Percentiles rank a stretch among this genome's conserved stretches.
Conservation (phyloP, 768 basidiomycete genomes). For the Psilocybe tampanensis region DNA sequence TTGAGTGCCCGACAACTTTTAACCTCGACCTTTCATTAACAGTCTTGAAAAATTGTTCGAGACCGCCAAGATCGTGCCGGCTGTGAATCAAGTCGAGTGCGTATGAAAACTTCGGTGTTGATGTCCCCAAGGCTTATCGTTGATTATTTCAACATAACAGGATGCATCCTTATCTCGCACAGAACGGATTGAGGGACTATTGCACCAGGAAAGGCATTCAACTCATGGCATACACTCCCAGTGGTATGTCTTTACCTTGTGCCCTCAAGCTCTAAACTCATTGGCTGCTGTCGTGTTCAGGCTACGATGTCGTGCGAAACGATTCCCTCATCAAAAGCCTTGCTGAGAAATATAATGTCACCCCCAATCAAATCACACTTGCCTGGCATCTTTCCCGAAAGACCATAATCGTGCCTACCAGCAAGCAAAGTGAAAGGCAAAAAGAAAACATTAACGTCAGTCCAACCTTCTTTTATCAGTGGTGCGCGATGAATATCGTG, state of each 20-base stretch:
- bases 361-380: slow-evolving; percentile 49
- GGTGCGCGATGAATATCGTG: neutral
- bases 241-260: slow-evolving; percentile 26
- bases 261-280: no score
- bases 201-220: slow-evolving; percentile 51
- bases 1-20: neutral
- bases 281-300: slow-evolving; percentile 15
- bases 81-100: slow-evolving; percentile 52
- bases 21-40: neutral
- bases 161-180: slow-evolving; percentile 53
- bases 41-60: slow-evolving; percentile 43
- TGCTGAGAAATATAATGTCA: slow-evolving; percentile 48
- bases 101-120: slow-evolving; percentile 6
- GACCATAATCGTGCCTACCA: slow-evolving; percentile 49
- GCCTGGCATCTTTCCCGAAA: slow-evolving; percentile 54
- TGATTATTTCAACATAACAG: slow-evolving; percentile 20
- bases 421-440: slow-evolving; percentile 45
- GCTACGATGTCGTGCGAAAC: slow-evolving; percentile 33
- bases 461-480: neutral
- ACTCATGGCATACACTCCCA: slow-evolving; percentile 52
- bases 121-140: neutral
- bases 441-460: slow-evolving; percentile 3
- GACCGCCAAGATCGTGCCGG: slow-evolving; percentile 44
- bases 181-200: slow-evolving; percentile 47
- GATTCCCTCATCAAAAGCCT: slow-evolving; percentile 48